A percentile compares a stretch with the other conserved stretches of the same genome.
Conservation (phyloP, 441 rosid species). For the Oxalis stricta region DNA sequence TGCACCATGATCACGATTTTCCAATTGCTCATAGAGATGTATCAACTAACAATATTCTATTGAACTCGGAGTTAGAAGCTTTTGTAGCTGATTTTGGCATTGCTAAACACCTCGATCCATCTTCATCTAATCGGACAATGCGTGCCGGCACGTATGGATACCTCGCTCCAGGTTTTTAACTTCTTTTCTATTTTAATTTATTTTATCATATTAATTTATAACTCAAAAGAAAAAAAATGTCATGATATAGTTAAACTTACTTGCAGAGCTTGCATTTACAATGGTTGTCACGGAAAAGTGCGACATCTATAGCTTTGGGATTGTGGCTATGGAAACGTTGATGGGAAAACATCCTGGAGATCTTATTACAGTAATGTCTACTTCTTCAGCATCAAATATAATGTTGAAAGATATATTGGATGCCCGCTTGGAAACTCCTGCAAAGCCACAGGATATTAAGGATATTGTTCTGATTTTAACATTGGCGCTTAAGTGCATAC, state of each 20-base stretch:
- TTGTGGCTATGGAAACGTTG: constrained; percentile 12
- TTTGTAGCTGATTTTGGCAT: constrained; percentile 9
- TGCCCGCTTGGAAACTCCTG: background rate
- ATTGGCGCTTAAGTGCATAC: background rate
- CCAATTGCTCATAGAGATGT: constrained; percentile 14
- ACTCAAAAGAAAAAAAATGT: no score
- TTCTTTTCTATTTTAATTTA: background rate
- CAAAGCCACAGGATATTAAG: background rate
- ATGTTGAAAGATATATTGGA: background rate
- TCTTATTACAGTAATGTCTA: background rate
- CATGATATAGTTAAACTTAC: background rate
- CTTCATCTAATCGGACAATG: constrained; percentile 11
- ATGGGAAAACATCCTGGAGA: constrained; percentile 20
- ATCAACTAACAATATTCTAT: constrained; percentile 14
- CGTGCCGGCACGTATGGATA: constrained; percentile 15
- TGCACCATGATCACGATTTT: constrained; percentile 7
- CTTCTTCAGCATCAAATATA: background rate
- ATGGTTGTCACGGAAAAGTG: constrained; percentile 13
- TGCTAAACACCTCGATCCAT: constrained; percentile 7
- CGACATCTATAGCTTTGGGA: constrained; percentile 13
- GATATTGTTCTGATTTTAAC: background rate
- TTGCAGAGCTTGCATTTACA: constrained; percentile 11
- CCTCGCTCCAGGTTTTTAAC: constrained; percentile 13
- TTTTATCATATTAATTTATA: background rate
- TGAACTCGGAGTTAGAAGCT: constrained; percentile 4